Conservation (phyloP, 2,329 filamentous ascomycete genomes). For the Beauveria pseudobassiana region DNA sequence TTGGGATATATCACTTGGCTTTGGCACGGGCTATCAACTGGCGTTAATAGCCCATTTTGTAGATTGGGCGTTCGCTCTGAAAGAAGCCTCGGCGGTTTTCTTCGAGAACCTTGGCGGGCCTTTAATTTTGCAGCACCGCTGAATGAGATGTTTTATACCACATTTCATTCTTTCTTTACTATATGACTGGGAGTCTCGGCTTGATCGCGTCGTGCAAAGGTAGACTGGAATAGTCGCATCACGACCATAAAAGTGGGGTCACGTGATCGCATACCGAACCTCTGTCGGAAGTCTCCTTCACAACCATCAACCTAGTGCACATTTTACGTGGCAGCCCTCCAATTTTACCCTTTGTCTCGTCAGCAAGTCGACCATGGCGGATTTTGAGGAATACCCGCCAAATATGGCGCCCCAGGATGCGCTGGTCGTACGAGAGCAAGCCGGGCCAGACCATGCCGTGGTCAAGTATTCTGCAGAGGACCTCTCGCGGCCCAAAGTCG, state of each 20-base stretch:
- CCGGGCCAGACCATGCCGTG: conserved; percentile 51
- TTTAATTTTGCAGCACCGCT: background rate
- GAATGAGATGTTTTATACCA: background rate
- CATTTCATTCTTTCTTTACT: background rate
- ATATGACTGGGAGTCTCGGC: background rate
- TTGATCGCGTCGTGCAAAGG: background rate
- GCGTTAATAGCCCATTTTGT: conserved; percentile 22
- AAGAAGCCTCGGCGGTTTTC: background rate
- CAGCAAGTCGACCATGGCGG: conserved; percentile 39
- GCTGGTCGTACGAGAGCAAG: conserved; percentile 49
- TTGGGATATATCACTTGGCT: conserved; percentile 23
- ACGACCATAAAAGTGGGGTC: background rate
- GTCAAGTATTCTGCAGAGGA: conserved; percentile 65
- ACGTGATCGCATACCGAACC: conserved; percentile 4
- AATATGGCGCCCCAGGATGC: conserved; percentile 60
- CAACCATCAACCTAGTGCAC: background rate
- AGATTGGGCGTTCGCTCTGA: conserved; percentile 14
- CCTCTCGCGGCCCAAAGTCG: conserved; percentile 56
- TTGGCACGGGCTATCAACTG: conserved; percentile 16
- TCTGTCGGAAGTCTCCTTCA: background rate
- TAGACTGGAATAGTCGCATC: background rate
- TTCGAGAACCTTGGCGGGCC: background rate
- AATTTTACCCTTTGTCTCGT: background rate
- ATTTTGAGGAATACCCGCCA: conserved; percentile 57
- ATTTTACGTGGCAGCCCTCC: background rate